phyloP scores from a whole-genome alignment of 2,329 filamentous ascomycete species.

The Fusarium secorum region DNA sequence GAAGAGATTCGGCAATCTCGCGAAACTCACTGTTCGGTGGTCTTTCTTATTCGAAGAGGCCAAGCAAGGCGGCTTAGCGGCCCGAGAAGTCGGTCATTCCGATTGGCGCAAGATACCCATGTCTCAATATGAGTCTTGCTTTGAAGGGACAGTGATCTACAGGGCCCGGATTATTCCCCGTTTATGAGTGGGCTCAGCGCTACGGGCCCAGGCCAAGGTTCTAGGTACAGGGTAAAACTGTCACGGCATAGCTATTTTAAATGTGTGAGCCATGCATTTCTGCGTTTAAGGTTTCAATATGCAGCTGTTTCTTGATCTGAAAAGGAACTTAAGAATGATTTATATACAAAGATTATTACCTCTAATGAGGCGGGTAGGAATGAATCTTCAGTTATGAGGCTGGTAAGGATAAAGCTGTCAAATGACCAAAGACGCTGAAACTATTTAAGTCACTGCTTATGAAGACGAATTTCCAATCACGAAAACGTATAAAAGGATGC shows the following conservation, averaged over 20 bases:
- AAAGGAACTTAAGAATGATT: too few relatives aligned
- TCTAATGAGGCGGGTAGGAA: too few relatives aligned
- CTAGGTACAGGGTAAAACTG: neutral
- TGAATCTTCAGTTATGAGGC: too few relatives aligned
- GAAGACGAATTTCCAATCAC: too few relatives aligned
- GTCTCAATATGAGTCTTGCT: neutral
- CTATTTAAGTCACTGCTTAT: too few relatives aligned
- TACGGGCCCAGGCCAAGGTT: neutral
- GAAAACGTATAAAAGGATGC: too few relatives aligned
- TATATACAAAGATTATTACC: too few relatives aligned
- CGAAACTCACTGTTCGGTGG: neutral
- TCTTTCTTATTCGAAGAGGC: neutral
- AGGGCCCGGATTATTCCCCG: neutral
- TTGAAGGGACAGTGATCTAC: neutral
- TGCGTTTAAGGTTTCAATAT: too few relatives aligned
- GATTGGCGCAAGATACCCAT: neutral
- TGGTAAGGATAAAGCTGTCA: too few relatives aligned
- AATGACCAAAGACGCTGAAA: too few relatives aligned
- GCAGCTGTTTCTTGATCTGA: too few relatives aligned
- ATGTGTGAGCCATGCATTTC: neutral
- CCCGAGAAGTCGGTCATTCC: neutral
- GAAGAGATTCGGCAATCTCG: neutral
- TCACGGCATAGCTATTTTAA: fast-evolving
- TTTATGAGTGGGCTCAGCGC: neutral
- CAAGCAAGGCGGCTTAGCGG: neutral